A percentile compares a stretch with the other conserved stretches of the same genome.
These are phyloP conservation scores for Isatis tinctoria DNA, from an alignment of 345 rosid species.

Conservation along the genomic window DNA sequence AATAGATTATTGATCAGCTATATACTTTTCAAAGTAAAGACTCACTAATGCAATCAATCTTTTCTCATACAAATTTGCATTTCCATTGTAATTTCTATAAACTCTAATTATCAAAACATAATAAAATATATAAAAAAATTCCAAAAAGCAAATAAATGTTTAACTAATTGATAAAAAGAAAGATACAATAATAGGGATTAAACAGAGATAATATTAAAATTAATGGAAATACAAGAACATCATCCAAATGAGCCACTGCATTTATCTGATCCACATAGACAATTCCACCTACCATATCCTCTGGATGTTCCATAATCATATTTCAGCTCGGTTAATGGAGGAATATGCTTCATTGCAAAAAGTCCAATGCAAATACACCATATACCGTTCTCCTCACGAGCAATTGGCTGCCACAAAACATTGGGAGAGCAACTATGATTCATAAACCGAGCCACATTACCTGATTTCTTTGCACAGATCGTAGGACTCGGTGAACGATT, in stretches of 20 bases:
- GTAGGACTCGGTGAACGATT: conserved; percentile 38
- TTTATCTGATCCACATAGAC: conserved; percentile 50
- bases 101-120: too few species aligned
- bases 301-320: conserved; percentile 40
- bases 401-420: conserved; percentile 64
- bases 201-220: not conserved
- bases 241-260: conserved; percentile 48
- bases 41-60: too few species aligned
- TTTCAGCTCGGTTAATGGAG: conserved; percentile 49
- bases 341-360: conserved; percentile 42
- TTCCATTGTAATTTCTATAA: too few species aligned
- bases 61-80: too few species aligned
- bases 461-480: conserved; percentile 53
- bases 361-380: conserved; percentile 32
- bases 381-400: conserved; percentile 25
- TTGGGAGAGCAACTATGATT: conserved; percentile 78
- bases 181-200: not conserved
- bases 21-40: too few species aligned
- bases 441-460: conserved; percentile 86
- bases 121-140: too few species aligned
- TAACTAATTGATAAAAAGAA: not conserved
- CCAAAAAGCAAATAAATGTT: too few species aligned
- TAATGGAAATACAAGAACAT: not conserved
- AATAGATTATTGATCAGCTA: too few species aligned
- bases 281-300: conserved; percentile 19